A percentile compares a stretch with the other conserved stretches of the same genome.
These are phyloP conservation scores for Amaranthus hypochondriacus DNA, from an alignment of 148 eudicot genomes.

Conservation along the genomic window DNA sequence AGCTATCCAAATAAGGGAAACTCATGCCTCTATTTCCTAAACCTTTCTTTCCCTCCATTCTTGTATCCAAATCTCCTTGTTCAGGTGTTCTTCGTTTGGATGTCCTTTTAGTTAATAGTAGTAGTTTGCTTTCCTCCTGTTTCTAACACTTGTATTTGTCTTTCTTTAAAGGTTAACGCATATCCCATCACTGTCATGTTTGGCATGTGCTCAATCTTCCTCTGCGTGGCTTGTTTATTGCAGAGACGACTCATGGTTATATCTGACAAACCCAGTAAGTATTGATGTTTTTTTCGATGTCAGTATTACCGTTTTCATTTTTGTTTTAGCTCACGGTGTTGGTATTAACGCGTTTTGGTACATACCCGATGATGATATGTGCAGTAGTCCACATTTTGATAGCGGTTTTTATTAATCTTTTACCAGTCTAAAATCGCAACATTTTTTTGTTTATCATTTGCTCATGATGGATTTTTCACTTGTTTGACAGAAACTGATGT, in stretches of 20 bases:
- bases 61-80: neutral
- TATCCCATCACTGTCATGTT: slow-evolving; percentile 95
- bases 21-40: too few relatives aligned
- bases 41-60: too few relatives aligned
- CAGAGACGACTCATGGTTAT: slow-evolving; percentile 81
- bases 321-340: neutral
- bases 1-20: too few relatives aligned
- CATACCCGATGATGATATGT: too few relatives aligned
- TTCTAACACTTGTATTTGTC: slow-evolving; percentile 15
- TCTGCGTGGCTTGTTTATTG: slow-evolving; percentile 68
- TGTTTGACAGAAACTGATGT: slow-evolving; percentile 29
- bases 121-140: neutral
- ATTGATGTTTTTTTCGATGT: neutral
- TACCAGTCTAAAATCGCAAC: neutral
- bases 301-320: neutral
- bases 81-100: neutral
- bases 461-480: neutral
- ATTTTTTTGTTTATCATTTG: neutral
- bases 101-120: neutral
- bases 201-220: slow-evolving; percentile 98
- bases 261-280: slow-evolving; percentile 81
- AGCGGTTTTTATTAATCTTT: neutral
- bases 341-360: too few relatives aligned
- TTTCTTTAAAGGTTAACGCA: slow-evolving; percentile 63
- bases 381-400: too few relatives aligned